phyloP scores from a whole-genome alignment of 75 land plant genomes.

The Picea sitchensis region DNA sequence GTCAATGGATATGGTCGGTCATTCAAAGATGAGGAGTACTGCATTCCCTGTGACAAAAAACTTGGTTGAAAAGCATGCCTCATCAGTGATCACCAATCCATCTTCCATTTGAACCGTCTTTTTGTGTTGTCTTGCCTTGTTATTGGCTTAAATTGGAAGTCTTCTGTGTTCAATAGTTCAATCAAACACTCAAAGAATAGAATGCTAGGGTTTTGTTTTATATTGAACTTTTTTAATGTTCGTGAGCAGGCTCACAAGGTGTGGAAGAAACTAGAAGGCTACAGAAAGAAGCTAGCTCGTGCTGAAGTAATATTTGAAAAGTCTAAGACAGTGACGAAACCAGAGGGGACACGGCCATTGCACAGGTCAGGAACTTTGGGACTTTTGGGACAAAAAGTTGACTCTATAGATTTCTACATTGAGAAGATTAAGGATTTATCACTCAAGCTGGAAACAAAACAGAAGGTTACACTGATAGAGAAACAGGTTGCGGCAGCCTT shows the following conservation, averaged over 20 bases:
- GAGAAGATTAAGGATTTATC: constrained; percentile 54
- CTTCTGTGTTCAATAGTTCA: not conserved
- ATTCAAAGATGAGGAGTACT: not conserved
- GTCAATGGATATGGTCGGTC: not conserved
- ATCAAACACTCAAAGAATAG: not conserved
- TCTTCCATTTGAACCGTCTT: not conserved
- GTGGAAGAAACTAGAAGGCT: constrained; percentile 53
- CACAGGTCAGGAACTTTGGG: constrained; percentile 67
- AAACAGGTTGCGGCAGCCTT: constrained; percentile 60
- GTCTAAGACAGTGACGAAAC: constrained; percentile 38
- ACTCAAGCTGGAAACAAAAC: constrained; percentile 49
- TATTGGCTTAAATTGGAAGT: not conserved
- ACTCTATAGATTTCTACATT: constrained; percentile 61
- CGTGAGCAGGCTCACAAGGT: constrained; percentile 48
- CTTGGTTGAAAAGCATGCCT: not conserved
- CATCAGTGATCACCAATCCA: no score
- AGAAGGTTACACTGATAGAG: constrained; percentile 41
- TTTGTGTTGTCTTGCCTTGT: not conserved
- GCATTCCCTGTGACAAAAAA: not conserved
- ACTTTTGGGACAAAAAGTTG: constrained; percentile 65
- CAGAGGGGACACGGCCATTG: constrained; percentile 60
- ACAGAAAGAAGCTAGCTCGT: constrained; percentile 64
- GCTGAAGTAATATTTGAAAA: constrained; percentile 58
- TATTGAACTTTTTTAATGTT: not conserved
- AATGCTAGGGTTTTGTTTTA: not conserved